Base-by-base conservation (phyloP, 1,284 basidiomycete species). In the Heterobasidion occidentale region DNA sequence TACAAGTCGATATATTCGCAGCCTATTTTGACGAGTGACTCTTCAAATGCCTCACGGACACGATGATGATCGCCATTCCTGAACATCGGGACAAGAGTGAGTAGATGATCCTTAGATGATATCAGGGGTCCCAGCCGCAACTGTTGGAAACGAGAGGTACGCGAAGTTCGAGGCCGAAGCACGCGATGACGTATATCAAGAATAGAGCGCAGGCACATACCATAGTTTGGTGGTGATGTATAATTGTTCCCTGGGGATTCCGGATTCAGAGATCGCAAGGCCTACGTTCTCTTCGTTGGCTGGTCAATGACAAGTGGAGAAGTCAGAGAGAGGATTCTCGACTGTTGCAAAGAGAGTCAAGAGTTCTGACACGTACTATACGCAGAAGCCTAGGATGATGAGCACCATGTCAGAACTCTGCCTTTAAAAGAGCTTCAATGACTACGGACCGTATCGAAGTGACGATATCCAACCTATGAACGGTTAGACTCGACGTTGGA, bases 1-100 rank as follows among this genome's bases (percentile, higher is more conserved):
- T 85, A 90, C 20, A 90, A 69, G 65, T 90, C 86, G 54, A 90
- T 75, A 68, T 90, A 89, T 27, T 77, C 81, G 45, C 80, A 60
- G 36, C 76, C 76, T 12, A 90, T 76, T 61, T 78, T 75, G 55
- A 75, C 68, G 27, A 90, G 71, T 9, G 80, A 83, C 52, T 74
- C 67, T 58, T 83, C 77, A 58, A 88, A 72, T 33, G 74, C 77
- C 64, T 81, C 71, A 55, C 72, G 68, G 27, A 81, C 79, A 60
- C 70, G 65, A 62, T 77, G 74, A 66, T 81, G 81, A 42, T 67
- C 64, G 3, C 54, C 38, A 45, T 67, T 66, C 7, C 69, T 71
- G 46, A 27, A 27, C 27, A 5, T 27, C 5, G 5, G 27, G 27
- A 27, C 27, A 27, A 6, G 27, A 27, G 4, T 27, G 27, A 27